These are phyloP conservation scores for Dactylella cylindrospora DNA, from an alignment of 2,329 filamentous ascomycete species.

Conservation along the genomic window DNA sequence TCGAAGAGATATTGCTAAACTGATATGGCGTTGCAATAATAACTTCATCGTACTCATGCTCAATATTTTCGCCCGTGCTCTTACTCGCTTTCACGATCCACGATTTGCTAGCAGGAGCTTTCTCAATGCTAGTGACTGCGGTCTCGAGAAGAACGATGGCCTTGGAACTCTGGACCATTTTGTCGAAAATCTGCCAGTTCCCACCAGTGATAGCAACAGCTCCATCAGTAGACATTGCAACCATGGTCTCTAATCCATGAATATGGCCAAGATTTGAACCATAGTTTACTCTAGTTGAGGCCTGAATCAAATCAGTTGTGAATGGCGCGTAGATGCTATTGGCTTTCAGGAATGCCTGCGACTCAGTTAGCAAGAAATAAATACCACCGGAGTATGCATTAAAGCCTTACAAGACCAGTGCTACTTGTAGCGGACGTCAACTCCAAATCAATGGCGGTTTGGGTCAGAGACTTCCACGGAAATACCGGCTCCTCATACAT, in stretches of 20 bases:
- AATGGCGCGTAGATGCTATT: slow-evolving; percentile 70
- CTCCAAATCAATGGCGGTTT: slow-evolving; percentile 67
- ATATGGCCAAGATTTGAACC: slow-evolving; percentile 83
- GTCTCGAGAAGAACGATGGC: slow-evolving; percentile 67
- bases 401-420: slow-evolving; percentile 59
- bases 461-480: slow-evolving; percentile 75
- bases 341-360: slow-evolving; percentile 65
- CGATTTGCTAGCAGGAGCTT: slow-evolving; percentile 54
- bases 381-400: not conserved
- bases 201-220: slow-evolving; percentile 77
- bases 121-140: slow-evolving; percentile 63
- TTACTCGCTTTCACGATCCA: slow-evolving; percentile 49
- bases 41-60: slow-evolving; percentile 68
- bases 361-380: not conserved
- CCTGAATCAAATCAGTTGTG: slow-evolving; percentile 79
- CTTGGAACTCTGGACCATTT: slow-evolving; percentile 69
- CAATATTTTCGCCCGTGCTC: slow-evolving; percentile 39
- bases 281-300: slow-evolving; percentile 90
- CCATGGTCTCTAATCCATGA: slow-evolving; percentile 86
- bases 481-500: slow-evolving; percentile 82
- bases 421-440: slow-evolving; percentile 66
- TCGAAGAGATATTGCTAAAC: slow-evolving; percentile 65
- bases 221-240: slow-evolving; percentile 85
- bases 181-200: slow-evolving; percentile 92
- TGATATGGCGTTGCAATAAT: slow-evolving; percentile 83